phyloP scores from a whole-genome alignment of 345 rosid species.

The Eucalyptus curtisii region DNA sequence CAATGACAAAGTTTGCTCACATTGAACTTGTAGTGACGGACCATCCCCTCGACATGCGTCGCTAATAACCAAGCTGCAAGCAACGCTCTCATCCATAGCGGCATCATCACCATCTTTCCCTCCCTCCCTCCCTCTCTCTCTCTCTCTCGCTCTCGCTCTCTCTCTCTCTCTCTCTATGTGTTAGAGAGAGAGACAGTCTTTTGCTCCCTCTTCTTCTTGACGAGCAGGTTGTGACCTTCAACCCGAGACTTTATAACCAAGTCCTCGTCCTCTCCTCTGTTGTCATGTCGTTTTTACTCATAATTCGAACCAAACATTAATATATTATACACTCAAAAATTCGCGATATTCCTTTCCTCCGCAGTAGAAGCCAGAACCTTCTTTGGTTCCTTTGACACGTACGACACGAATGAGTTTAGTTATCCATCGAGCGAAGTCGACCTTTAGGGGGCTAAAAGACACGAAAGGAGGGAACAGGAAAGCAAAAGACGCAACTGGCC shows the following conservation, averaged over 20 bases:
- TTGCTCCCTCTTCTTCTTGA: neutral
- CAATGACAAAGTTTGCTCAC: constrained; percentile 17
- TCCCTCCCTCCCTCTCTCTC: neutral
- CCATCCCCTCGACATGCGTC: constrained; percentile 22
- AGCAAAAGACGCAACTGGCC: neutral
- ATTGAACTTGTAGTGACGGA: constrained; percentile 66
- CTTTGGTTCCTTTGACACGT: neutral
- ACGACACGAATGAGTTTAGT: neutral
- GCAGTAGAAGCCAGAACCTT: neutral
- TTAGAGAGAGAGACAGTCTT: neutral
- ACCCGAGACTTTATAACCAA: neutral
- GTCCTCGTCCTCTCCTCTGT: neutral
- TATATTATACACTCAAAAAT: neutral
- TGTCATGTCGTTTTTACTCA: neutral
- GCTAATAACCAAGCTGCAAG: neutral
- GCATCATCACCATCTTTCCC: neutral
- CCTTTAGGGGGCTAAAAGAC: neutral
- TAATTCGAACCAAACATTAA: neutral
- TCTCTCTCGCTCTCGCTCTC: neutral
- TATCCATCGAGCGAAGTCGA: neutral
- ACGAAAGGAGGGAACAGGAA: neutral
- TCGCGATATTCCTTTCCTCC: neutral
- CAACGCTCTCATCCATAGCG: neutral
- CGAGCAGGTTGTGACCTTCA: neutral
- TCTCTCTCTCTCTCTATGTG: neutral